Conservation (phyloP, 2,329 filamentous ascomycete species). For the Alternaria dauci region DNA sequence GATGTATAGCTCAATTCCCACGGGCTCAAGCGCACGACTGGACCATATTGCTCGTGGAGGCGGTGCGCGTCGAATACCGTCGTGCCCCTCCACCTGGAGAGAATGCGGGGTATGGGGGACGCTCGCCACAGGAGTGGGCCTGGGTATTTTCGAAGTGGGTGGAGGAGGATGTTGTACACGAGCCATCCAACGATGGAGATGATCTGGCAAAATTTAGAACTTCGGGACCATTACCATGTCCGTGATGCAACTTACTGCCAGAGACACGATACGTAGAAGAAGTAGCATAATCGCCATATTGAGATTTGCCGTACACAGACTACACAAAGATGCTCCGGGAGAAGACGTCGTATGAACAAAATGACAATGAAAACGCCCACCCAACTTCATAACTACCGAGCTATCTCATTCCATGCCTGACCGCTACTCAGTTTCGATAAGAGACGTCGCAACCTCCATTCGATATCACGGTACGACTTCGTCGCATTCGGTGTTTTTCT, state of each 20-base stretch:
- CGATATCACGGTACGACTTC: neutral
- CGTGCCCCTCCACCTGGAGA: conserved; percentile 9
- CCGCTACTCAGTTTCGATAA: conserved; percentile 1
- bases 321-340: neutral
- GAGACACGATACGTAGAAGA: neutral
- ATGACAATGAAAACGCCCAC: neutral
- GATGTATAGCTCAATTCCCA: conserved; percentile 13
- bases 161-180: conserved; percentile 5
- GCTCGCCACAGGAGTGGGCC: conserved; percentile 2
- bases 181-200: conserved; percentile 5
- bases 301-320: neutral
- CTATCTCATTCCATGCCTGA: neutral
- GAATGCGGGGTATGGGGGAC: conserved; percentile 11
- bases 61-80: conserved; percentile 8
- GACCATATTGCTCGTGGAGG: conserved; percentile 20
- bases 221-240: neutral
- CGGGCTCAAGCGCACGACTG: conserved; percentile 19
- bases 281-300: neutral
- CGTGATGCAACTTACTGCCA: neutral
- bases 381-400: neutral
- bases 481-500: conserved; percentile 43
- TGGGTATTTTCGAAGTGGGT: conserved; percentile 12
- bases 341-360: neutral
- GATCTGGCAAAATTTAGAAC: neutral
- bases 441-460: neutral